Base-by-base conservation (phyloP, 2,329 filamentous ascomycete species). In the Claviceps sp. region DNA sequence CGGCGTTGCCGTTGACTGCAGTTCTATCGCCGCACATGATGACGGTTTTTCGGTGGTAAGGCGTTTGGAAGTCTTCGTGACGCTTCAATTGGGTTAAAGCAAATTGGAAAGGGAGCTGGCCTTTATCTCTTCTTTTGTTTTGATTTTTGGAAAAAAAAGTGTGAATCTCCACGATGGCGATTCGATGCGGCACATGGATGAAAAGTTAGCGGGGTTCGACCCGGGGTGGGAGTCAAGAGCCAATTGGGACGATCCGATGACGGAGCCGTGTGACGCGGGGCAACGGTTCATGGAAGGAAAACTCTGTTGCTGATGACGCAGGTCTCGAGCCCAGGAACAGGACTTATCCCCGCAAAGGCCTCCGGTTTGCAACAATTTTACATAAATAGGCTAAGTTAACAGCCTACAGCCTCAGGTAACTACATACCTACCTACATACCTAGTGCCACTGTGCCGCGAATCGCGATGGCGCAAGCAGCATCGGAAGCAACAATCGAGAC, bases 11-110 rank as follows among this genome's bases (percentile, higher is more conserved):
- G 26, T 49, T 37, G 26, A 44, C 22, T 44, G 26, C n/a, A 43
- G 40, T 43, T 49, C 48, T 43, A 18, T 49, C 48, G 48, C 48
- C 48, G 40, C 48, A 49, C 48, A 49, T 49, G 14, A 49, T 44
- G 40, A 37, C n/a, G n/a, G 48, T 18, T 38, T 36, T 20, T 44
- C n/a, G 4, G 22, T 26, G 24, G 16, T 18, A 20, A 1, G 14
- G 18, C n/a, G 8, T 16, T 4, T 13, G 3, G 0, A 20, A 8
- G 4, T 24, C 3, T 30, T 30, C 5, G 37, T 30, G 20, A 3
- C 36, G 22, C 8, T 11, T 8, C 5, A 5, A 8, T 26, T n/a
- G 37, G 36, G 18, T 5, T 44, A 8, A 8, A 11, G 1, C 11
- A 44, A 1, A 26, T 18, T 48, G 34, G 9, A n/a, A 7, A 20